Evolutionary conservation across 495 filamentous ascomycete genomes (phyloP).

Genomic region (Xanthoparmelia taractica): DNA sequence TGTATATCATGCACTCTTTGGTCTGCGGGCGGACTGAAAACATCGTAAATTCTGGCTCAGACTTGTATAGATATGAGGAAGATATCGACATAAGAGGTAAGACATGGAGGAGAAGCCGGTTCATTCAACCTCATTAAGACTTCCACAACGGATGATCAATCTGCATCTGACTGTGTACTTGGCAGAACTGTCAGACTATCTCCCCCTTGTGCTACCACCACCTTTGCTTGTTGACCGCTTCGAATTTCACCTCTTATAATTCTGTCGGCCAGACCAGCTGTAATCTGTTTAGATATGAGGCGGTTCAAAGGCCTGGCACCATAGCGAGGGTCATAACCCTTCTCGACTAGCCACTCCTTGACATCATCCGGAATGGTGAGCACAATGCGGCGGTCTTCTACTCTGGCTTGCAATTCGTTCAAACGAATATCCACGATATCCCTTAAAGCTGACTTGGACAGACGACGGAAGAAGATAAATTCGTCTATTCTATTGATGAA

Average conservation of each 20-base stretch:
- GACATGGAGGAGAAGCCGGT: neutral
- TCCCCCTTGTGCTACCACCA: slow-evolving; percentile 53
- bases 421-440: slow-evolving; percentile 93
- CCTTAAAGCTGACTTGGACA: slow-evolving; percentile 67
- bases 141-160: neutral
- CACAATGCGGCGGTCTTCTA: slow-evolving; percentile 77
- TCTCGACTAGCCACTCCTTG: slow-evolving; percentile 76
- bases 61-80: neutral
- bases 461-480: slow-evolving; percentile 88
- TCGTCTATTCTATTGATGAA: slow-evolving; percentile 96
- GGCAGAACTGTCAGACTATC: slow-evolving; percentile 41
- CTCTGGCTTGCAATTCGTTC: slow-evolving; percentile 71
- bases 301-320: slow-evolving; percentile 92
- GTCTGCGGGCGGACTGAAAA: neutral
- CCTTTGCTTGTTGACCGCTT: slow-evolving; percentile 61
- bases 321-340: slow-evolving; percentile 83
- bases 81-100: neutral
- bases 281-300: slow-evolving; percentile 79
- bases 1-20: neutral
- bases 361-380: slow-evolving; percentile 63
- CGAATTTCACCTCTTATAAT: slow-evolving; percentile 82
- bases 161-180: neutral
- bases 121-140: neutral
- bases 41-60: neutral
- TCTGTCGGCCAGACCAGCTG: slow-evolving; percentile 79